These are phyloP conservation scores for Scytalidium sp. DNA, from an alignment of 2,329 filamentous ascomycete species.

Conservation along the genomic window DNA sequence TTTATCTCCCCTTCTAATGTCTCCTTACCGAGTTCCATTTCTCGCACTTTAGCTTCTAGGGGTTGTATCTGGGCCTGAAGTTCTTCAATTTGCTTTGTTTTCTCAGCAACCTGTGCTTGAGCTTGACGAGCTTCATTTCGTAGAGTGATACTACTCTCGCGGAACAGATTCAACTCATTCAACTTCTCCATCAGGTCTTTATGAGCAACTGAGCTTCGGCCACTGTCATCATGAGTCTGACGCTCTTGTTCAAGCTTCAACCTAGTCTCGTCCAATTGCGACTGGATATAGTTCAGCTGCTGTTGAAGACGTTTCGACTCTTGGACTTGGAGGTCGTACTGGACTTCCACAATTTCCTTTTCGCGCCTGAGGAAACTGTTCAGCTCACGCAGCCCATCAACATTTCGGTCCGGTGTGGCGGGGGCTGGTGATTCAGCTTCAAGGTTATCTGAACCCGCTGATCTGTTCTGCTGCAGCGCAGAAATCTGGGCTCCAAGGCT, in stretches of 20 bases:
- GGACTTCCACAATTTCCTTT: conserved; percentile 97
- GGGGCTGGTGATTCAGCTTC: conserved; percentile 35
- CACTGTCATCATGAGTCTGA: conserved; percentile 68
- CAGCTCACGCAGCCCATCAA: conserved; percentile 81
- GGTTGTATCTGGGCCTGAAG: conserved; percentile 76
- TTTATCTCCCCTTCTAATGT: conserved; percentile 68
- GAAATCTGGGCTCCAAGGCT: conserved; percentile 76
- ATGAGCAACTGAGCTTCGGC: conserved; percentile 73
- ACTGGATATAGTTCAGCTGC: conserved; percentile 82
- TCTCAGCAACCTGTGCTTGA: conserved; percentile 72
- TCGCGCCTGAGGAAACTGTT: conserved; percentile 90
- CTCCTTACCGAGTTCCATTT: conserved; percentile 81
- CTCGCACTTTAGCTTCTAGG: conserved; percentile 73
- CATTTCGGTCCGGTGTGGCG: conserved; percentile 52
- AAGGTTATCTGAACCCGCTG: conserved; percentile 49
- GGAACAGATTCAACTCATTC: conserved; percentile 92
- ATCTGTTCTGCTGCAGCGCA: conserved; percentile 72
- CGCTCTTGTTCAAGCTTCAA: conserved; percentile 91
- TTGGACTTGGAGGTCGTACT: conserved; percentile 84
- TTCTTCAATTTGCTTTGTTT: conserved; percentile 70
- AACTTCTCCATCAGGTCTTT: conserved; percentile 92
- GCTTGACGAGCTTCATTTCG: conserved; percentile 82
- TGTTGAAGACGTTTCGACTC: conserved; percentile 87
- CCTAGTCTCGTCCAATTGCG: conserved; percentile 83
- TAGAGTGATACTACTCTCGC: conserved; percentile 89